These are phyloP conservation scores for Plicaturopsis crispa DNA, from an alignment of 768 basidiomycete species.

Conservation along the genomic window DNA sequence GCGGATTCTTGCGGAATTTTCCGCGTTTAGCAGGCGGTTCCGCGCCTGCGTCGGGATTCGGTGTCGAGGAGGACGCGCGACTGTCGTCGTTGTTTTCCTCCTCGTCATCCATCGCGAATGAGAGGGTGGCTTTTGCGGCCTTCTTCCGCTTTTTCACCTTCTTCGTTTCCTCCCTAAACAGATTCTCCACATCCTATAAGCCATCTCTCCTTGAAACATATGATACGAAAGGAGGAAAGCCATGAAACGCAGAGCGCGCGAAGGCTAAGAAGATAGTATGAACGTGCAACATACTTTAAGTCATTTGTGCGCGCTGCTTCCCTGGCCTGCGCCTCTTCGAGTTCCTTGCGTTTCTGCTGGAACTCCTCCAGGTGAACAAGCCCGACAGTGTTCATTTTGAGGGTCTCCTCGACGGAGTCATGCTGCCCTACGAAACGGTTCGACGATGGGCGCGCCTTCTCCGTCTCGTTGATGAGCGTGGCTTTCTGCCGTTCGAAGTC, in stretches of 20 bases:
- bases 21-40: slow-evolving; percentile 56
- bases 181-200: slow-evolving; percentile 76
- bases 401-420: slow-evolving; percentile 89
- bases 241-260: slow-evolving; percentile 11
- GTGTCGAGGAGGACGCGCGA: slow-evolving; percentile 22
- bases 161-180: slow-evolving; percentile 82
- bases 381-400: slow-evolving; percentile 89
- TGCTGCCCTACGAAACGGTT: slow-evolving; percentile 91
- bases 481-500: slow-evolving; percentile 80
- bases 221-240: slow-evolving; percentile 7
- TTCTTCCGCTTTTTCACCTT: slow-evolving; percentile 93
- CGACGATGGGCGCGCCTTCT: slow-evolving; percentile 82
- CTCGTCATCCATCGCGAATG: slow-evolving; percentile 86
- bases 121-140: slow-evolving; percentile 77
- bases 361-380: slow-evolving; percentile 91
- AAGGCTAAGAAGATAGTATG: slow-evolving; percentile 13
- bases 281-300: slow-evolving; percentile 85
- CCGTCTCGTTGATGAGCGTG: slow-evolving; percentile 79
- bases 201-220: slow-evolving; percentile 29
- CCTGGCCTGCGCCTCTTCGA: slow-evolving; percentile 87
- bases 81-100: slow-evolving; percentile 33
- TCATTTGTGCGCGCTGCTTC: slow-evolving; percentile 82
- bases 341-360: slow-evolving; percentile 76
- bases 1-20: slow-evolving; percentile 90
- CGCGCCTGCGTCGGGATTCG: slow-evolving; percentile 30